Conservation (phyloP, 352 stramenopile species). For the Pythium oligandrum region DNA sequence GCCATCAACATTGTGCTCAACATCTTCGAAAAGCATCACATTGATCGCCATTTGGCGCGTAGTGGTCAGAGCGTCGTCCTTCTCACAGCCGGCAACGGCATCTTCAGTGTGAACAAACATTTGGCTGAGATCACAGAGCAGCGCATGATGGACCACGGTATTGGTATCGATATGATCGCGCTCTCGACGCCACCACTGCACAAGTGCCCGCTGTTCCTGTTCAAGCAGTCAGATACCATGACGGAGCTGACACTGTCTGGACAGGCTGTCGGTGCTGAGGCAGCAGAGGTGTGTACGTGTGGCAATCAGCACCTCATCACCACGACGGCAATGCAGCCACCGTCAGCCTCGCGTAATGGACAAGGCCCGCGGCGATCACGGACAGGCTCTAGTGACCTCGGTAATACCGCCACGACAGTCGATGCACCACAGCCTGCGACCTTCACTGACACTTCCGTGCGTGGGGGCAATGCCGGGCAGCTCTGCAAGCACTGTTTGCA, state of each 20-base stretch:
- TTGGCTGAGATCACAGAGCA: constrained; percentile 97
- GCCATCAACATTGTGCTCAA: constrained; percentile 98
- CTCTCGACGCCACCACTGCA: constrained; percentile 93
- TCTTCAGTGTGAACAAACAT: constrained; percentile 95
- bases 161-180: constrained; percentile 98
- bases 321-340: background rate
- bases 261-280: constrained; percentile 10
- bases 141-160: constrained; percentile 99
- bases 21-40: constrained; percentile 98
- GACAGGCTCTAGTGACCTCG: constrained; percentile 15
- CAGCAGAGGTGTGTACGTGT: constrained; percentile 15
- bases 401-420: background rate
- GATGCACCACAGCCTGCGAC: background rate
- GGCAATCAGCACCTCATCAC: constrained; percentile 5
- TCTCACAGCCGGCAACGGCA: constrained; percentile 92
- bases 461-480: constrained; percentile 8
- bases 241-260: constrained; percentile 9
- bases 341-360: too few species aligned
- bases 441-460: constrained; percentile 1
- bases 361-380: constrained; percentile 7
- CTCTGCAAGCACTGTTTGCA: constrained; percentile 69
- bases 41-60: constrained; percentile 94
- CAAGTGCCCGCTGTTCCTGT: constrained; percentile 97
- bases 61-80: constrained; percentile 97
- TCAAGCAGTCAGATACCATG: constrained; percentile 66